Base-by-base conservation (phyloP, 2,329 filamentous ascomycete genomes). In the Arthrobotrys sphaeroides region DNA sequence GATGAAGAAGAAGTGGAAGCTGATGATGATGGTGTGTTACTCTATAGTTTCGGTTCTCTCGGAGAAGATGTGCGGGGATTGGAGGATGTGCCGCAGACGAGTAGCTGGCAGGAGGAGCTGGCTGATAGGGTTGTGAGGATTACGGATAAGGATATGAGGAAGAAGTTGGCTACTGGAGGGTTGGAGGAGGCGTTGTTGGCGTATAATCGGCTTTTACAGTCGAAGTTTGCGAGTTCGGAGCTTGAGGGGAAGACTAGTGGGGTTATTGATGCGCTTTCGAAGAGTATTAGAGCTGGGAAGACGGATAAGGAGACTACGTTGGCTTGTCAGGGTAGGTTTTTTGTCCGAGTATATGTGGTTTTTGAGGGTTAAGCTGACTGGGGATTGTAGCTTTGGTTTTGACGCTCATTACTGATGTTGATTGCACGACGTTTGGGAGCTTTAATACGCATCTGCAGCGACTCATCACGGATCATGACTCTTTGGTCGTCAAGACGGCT, bases 151-250 rank as follows among this genome's bases (percentile, higher is more conserved):
- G 65, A 70, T 45, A 74, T 74, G 70, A 89, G 91, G 79, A 96
- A 96, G 85, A 89, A 90, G 78, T 92, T 90, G 82, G 93, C 89
- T 78, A 87, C 86, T 22, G 88, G 91, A 77, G 88, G 89, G 20
- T 88, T 93, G 61, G 90, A 93, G 79, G 85, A 88, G 42, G 87
- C 86, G 28, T 84, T 93, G 55, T 84, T 84, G 47, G 85, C 85
- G 0, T 92, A 90, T 81, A 85, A 87, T 42, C 87, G 89, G 60
- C 85, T 91, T 18, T 82, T 94, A 60, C 91, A 90, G 77, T 86
- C 88, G 49, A 89, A 91, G 79, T 92, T 88, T 80, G 87, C 89
- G 62, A 85, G 88, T 77, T 86, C 89, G 61, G 84, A 90, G 78
- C 85, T 93, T 16, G 86, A 88, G 73, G 81, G 82, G 9, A 86